A percentile compares a stretch with the other conserved stretches of the same genome.
Conservation (phyloP, 768 basidiomycete genomes). For the Kwoniella newhampshirensis region DNA sequence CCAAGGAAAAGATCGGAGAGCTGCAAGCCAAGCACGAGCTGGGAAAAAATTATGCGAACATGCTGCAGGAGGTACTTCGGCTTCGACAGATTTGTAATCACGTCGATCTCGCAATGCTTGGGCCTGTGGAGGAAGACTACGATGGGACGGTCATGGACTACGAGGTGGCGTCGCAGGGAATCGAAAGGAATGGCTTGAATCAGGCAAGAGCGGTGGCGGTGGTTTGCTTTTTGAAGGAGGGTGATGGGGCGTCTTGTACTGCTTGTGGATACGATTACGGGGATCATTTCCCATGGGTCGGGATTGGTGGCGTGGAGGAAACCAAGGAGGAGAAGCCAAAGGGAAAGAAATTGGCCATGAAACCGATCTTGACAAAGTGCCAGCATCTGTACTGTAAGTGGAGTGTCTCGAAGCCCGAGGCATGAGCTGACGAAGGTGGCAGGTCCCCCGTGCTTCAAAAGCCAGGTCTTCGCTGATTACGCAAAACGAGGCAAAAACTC, state of each 20-base stretch:
- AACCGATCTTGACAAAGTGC: conserved; percentile 81
- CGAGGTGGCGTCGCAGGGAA: conserved; percentile 74
- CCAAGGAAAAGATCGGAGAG: conserved; percentile 86
- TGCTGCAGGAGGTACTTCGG: conserved; percentile 91
- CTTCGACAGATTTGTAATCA: conserved; percentile 98
- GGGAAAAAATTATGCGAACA: conserved; percentile 97
- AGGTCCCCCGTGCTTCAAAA: conserved; percentile 69
- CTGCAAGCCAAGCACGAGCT: conserved; percentile 84
- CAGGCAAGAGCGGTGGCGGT: conserved; percentile 71
- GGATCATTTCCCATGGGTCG: conserved; percentile 43
- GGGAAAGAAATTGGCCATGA: conserved; percentile 29
- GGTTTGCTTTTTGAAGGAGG: conserved; percentile 79
- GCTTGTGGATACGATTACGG: conserved; percentile 82
- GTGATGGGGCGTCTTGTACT: conserved; percentile 81
- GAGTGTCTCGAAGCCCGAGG: too few relatives aligned
- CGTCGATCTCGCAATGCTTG: conserved; percentile 61
- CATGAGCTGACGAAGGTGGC: neutral
- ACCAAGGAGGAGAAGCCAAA: conserved; percentile 54
- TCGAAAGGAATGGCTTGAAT: conserved; percentile 76
- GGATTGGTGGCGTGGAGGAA: conserved; percentile 32
- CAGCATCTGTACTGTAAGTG: conserved; percentile 83
- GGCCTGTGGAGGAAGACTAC: conserved; percentile 57
- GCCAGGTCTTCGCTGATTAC: conserved; percentile 76
- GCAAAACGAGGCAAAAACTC: conserved; percentile 65
- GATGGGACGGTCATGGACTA: conserved; percentile 60